Base-by-base conservation (phyloP, 2,329 filamentous ascomycete genomes). In the Thyridium curvatum region DNA sequence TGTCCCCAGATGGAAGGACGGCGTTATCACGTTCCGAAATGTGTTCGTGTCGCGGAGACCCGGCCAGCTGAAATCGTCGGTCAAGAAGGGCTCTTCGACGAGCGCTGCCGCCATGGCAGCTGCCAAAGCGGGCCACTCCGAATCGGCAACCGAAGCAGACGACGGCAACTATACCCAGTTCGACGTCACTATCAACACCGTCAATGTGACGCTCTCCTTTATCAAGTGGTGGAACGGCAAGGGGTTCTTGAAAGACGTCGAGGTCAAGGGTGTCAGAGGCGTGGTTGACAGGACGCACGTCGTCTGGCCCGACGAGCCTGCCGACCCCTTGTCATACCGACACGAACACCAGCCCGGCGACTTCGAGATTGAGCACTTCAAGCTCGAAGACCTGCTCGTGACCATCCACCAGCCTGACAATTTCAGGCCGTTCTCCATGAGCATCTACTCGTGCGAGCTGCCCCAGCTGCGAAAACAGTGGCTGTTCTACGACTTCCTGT, bases 211-310 rank as follows among this genome's bases (percentile, higher is more conserved):
- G 0, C 62, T 98, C 18, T 98, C 93, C 0, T 97, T 98, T 51
- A 74, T 89, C n/a, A 97, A 96, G 58, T 98, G 93, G 93, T 94
- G 94, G 79, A 97, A 95, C 51, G 91, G 93, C 16, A 96, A 91
- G 60, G 93, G 93, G 0, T 72, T 94, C 6, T 68, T 98, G 8
- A 83, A 86, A 51, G 87, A 97, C 56, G 93, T 98, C 32, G 89
- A 96, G 55, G 83, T 98, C 38, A 93, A 89, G 55, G 93, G 93
- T 4, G 86, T 98, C 21, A 79, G 93, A 43, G 93, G 93, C 16
- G 87, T 97, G 5, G 74, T 98, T 33, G 93, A 98, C 61, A 79
- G 93, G 42, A 95, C 89, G 1, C 84, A 81, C 34, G 85, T 98
- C 3, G 67, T 72, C 41, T 93, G 86, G 75, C 69, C 75, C 5